Percentiles rank a stretch among this genome's conserved stretches.
Evolutionary conservation across 371 early-diverging fungal genomes (phyloP).

Genomic region (Rhizomucor pusillus): DNA sequence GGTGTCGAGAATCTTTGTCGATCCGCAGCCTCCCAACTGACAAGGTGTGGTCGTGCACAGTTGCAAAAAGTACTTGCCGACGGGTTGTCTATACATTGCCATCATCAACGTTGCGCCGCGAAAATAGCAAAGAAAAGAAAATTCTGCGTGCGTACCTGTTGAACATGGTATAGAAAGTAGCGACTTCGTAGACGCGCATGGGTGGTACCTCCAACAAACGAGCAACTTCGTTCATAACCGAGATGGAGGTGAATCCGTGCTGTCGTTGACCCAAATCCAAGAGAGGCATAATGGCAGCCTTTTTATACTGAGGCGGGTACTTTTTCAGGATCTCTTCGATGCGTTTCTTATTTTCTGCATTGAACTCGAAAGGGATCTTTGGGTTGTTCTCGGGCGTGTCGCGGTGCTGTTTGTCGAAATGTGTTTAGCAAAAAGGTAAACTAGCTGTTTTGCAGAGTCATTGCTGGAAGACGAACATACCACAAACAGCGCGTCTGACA

Average conservation of each 20-base stretch:
- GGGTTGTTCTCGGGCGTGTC: conserved; percentile 91
- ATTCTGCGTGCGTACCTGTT: conserved; percentile 65
- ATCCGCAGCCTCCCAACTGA: conserved; percentile 85
- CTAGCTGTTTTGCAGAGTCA: conserved; percentile 6
- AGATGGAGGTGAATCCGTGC: conserved; percentile 87
- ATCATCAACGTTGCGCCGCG: background rate
- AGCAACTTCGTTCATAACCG: conserved; percentile 97
- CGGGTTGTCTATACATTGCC: conserved; percentile 71
- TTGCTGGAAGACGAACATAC: conserved; percentile 33
- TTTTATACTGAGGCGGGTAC: conserved; percentile 97
- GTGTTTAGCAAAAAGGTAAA: conserved; percentile 6
- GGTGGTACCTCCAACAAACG: conserved; percentile 93
- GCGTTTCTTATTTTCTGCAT: conserved; percentile 72
- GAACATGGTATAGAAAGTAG: conserved; percentile 99
- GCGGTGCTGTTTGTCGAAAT: conserved; percentile 66
- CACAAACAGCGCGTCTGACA: conserved; percentile 71
- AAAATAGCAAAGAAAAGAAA: no score
- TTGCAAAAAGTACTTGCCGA: conserved; percentile 97
- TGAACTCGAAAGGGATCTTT: conserved; percentile 84
- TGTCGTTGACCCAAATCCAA: conserved; percentile 96
- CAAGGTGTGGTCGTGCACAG: conserved; percentile 98
- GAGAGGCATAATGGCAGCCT: conserved; percentile 95
- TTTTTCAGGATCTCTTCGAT: conserved; percentile 88
- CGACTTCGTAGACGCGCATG: conserved; percentile 99
- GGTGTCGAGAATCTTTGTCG: conserved; percentile 86